Base-by-base conservation (phyloP, 75 land plant genomes). In the Selaginella tamariscina region DNA sequence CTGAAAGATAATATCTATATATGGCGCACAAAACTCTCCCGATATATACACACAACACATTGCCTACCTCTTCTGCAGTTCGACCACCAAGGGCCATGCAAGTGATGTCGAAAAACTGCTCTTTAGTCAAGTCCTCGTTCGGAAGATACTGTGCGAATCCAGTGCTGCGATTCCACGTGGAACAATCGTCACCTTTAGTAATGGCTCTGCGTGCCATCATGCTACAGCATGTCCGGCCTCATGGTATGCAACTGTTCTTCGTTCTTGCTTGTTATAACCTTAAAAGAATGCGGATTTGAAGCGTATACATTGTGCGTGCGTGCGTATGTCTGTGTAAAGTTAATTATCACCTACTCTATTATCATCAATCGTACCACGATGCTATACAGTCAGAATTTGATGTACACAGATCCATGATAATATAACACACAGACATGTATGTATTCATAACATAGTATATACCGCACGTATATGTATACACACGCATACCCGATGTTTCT, bases 61-160 rank as follows among this genome's bases (percentile, higher is more conserved):
- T 21, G 1, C 23, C 23, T 78, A 93, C 98, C 98, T 93, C 81
- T 65, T 93, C 98, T 56, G 98, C 77, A 21, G 98, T 96, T 31
- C 98, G 82, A 21, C 98, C 98, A 68, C 98, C 98, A 65, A 93
- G 86, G 26, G 88, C 84, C 98, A 93, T 93, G 73, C 98, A 93
- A 8, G 91, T 93, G 85, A 83, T 83, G 68, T 93, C 98, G 72
- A 93, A 80, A 18, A 93, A 83, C 72, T 93, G 98, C 81, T 93
- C 98, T 66, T 87, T 93, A 5, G 98, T 93, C 91, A 89, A 84
- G 68, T 93, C 87, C 70, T 93, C 98, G 68, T 83, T 93, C 2
- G 98, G 96, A 28, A 93, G 81, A 73, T 93, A 93, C 59, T 93
- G 98, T 8, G 98, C 98, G 82, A 93, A 93, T 20, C 98, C 32